Percentiles rank a stretch among this genome's conserved stretches.
Evolutionary conservation across 805 yeast genomes (phyloP).

Genomic region (Scheffersomyces spartinae): DNA sequence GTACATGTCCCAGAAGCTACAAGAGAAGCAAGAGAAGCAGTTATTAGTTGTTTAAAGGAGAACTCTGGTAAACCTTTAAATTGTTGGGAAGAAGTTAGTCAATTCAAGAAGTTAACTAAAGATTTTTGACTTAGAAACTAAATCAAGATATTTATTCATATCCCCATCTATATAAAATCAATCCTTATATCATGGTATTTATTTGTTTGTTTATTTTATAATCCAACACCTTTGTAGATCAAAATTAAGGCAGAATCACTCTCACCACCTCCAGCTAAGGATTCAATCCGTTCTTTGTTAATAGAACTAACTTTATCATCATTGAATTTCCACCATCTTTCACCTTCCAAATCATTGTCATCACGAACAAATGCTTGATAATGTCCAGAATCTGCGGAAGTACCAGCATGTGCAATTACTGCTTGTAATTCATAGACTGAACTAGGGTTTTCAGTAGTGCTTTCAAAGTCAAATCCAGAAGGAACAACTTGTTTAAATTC

Average conservation of each 20-base stretch:
- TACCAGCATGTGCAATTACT: constrained; percentile 86
- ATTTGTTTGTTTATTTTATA: constrained; percentile 12
- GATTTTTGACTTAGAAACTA: constrained; percentile 19
- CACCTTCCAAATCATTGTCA: constrained; percentile 47
- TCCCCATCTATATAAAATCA: neutral
- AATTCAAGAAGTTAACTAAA: constrained; percentile 49
- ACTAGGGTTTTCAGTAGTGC: constrained; percentile 68
- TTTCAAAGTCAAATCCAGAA: constrained; percentile 13
- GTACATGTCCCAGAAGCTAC: constrained; percentile 27
- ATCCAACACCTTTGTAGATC: constrained; percentile 73
- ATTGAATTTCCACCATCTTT: constrained; percentile 88
- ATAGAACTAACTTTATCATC: constrained; percentile 80
- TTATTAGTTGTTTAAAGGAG: constrained; percentile 49
- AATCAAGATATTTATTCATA: neutral
- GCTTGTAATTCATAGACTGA: constrained; percentile 78
- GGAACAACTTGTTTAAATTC: constrained; percentile 34
- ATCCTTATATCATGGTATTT: neutral
- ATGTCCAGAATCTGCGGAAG: constrained; percentile 95
- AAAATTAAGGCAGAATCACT: constrained; percentile 89
- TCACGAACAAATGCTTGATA: constrained; percentile 85
- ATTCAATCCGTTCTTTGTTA: constrained; percentile 71
- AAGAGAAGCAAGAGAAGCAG: constrained; percentile 33
- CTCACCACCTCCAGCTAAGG: constrained; percentile 95
- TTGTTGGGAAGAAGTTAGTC: constrained; percentile 73
- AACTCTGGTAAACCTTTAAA: constrained; percentile 58